phyloP scores from a whole-genome alignment of 2,329 filamentous ascomycete genomes.

The Lizonia empirigonia region DNA sequence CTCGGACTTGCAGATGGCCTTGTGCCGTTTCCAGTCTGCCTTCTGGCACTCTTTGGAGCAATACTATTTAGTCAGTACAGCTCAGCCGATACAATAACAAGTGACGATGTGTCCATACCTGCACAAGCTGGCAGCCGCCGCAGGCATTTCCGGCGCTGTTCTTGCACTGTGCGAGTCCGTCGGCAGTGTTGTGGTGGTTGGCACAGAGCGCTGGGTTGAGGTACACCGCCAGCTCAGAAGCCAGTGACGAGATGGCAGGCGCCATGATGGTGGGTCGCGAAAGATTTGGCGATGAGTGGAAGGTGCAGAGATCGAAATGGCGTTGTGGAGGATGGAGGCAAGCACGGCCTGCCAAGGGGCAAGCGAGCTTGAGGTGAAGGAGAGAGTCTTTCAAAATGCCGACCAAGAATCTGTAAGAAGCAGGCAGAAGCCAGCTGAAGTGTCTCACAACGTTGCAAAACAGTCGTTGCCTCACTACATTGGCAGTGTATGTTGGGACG shows the following conservation, averaged over 20 bases:
- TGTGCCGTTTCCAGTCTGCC: conserved; percentile 6
- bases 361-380: not conserved
- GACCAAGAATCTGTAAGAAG: not conserved
- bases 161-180: not conserved
- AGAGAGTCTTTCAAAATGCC: not conserved
- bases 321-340: not conserved
- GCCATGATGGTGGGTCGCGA: not conserved
- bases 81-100: too few species aligned
- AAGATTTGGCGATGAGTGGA: not conserved
- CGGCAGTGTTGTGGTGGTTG: not conserved
- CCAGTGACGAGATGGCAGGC: too few species aligned
- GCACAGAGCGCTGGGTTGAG: not conserved
- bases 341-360: not conserved
- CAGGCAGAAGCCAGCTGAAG: too few species aligned
- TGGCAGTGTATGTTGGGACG: too few species aligned
- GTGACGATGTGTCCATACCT: too few species aligned
- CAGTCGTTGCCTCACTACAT: too few species aligned
- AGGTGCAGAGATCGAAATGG: not conserved
- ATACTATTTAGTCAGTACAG: not conserved
- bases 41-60: conserved; percentile 9
- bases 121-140: not conserved
- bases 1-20: not conserved
- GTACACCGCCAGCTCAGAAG: not conserved
- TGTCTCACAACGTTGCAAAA: too few species aligned
- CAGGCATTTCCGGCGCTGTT: not conserved